Evolutionary conservation across 495 filamentous ascomycete genomes (phyloP), one percentile per base, ranked within the genome.

Genomic region (Penicillium lividum): DNA sequence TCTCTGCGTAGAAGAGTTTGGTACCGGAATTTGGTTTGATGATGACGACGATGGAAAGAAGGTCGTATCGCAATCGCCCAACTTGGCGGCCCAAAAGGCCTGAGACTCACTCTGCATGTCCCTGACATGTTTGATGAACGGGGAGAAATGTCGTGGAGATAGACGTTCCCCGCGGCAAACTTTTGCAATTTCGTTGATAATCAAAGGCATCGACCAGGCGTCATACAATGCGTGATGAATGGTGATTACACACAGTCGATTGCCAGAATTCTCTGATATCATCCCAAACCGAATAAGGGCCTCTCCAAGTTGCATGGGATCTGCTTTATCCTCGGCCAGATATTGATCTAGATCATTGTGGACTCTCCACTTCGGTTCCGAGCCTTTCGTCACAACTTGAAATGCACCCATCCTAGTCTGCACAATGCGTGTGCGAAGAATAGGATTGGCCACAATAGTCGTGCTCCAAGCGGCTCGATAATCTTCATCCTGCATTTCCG

Each of bases 201-300:
- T 6, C 16, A 45, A 4, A 22, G 7, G 5, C 18, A 25, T 8
- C 6, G 43, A 45, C 47, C 47, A 49, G 25, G 5, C 47, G 31
- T 49, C 47, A 18, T 30, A 49, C 6, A 49, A 10, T 1, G 47
- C 47, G n/a, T 49, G 47, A 31, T 49, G 47, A 28, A 49, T 15
- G 31, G 47, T 31, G 27, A 30, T 15, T 1, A 49, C 28, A 31
- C 30, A 31, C 0, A 48, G 15, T 8, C 5, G 2, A 48, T 9
- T 11, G 7, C 9, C 9, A 8, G 16, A 28, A 3, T 48, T 4
- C 28, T 27, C 22, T n/a, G 22, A 8, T 7, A 22, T 28, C 6
- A 48, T 48, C 18, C 8, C 18, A 7, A 28, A 30, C 28, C 22
- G 18, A 28, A 28, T 11, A 6, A 48, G 15, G 7, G 18, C 3